Evolutionary conservation across 1,139 yeast genomes (phyloP).

Genomic region (Pichia sp.): DNA sequence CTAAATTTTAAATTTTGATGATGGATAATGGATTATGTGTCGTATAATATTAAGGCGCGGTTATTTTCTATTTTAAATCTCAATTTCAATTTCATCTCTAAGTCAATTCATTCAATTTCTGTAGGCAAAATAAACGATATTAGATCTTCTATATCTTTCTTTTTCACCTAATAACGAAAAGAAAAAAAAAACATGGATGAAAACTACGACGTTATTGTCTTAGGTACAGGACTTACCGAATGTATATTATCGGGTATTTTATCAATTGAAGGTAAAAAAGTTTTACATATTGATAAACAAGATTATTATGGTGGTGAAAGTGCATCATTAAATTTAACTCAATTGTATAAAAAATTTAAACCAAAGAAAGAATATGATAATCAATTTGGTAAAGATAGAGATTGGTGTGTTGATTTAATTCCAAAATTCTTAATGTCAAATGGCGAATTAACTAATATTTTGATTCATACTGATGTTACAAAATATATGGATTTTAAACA

Average conservation of each 20-base stretch:
- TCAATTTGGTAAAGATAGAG: constrained; percentile 83
- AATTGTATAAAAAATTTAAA: constrained; percentile 64
- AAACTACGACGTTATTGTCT: constrained; percentile 85
- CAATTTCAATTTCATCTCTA: not conserved
- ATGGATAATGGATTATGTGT: too few species aligned
- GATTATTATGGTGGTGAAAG: constrained; percentile 88
- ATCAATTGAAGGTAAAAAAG: constrained; percentile 96
- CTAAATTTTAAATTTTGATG: too few species aligned
- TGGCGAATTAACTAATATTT: constrained; percentile 93
- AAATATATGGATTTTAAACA: constrained; percentile 94
- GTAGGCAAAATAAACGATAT: not conserved
- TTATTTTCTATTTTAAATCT: not conserved
- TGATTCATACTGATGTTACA: constrained; percentile 93
- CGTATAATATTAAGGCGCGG: not conserved
- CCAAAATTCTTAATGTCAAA: constrained; percentile 98
- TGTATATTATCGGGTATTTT: constrained; percentile 90
- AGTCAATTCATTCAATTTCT: not conserved
- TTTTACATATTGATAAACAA: constrained; percentile 91
- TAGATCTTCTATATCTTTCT: not conserved
- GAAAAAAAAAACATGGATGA: constrained; percentile 66
- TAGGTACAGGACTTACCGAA: constrained; percentile 89
- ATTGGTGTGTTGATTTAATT: constrained; percentile 95
- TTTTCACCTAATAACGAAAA: too few species aligned
- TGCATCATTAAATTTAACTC: constrained; percentile 44
- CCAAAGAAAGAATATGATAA: constrained; percentile 68